A percentile compares a stretch with the other conserved stretches of the same genome.
Evolutionary conservation across 108 stramenopile species (phyloP).

Genomic region (Aurantiochytrium sp.): DNA sequence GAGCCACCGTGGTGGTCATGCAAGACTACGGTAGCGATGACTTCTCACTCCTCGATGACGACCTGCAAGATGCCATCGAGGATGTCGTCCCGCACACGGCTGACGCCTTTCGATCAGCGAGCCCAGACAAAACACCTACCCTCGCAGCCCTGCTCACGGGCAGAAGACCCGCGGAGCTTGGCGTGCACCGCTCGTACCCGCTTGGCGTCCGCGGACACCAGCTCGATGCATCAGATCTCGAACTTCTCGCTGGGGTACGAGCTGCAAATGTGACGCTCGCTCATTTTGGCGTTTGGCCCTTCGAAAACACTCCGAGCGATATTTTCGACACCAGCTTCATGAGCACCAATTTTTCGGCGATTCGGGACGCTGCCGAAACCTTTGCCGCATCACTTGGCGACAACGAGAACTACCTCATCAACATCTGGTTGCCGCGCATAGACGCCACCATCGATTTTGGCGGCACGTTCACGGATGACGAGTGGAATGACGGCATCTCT

Average conservation of each 20-base stretch:
- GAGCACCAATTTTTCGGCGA: background rate
- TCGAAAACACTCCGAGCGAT: background rate
- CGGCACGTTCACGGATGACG: background rate
- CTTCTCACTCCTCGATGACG: background rate
- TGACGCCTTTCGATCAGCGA: background rate
- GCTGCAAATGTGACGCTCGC: background rate
- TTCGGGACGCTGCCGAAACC: background rate
- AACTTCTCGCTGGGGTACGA: background rate
- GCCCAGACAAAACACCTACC: background rate
- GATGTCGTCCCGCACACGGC: background rate
- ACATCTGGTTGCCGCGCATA: background rate
- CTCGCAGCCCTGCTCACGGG: background rate
- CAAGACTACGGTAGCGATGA: background rate
- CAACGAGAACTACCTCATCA: background rate
- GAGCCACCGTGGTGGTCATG: background rate
- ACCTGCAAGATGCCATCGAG: background rate
- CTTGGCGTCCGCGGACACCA: background rate
- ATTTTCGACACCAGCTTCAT: background rate
- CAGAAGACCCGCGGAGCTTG: background rate
- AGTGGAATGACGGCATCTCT: background rate
- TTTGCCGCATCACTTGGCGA: background rate
- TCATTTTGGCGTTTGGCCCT: conserved; percentile 13
- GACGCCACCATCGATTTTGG: conserved; percentile 15
- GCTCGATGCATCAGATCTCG: background rate
- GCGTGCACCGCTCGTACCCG: background rate